Conservation (phyloP, 768 basidiomycete genomes). For the Erythrobasidium yunnanense region DNA sequence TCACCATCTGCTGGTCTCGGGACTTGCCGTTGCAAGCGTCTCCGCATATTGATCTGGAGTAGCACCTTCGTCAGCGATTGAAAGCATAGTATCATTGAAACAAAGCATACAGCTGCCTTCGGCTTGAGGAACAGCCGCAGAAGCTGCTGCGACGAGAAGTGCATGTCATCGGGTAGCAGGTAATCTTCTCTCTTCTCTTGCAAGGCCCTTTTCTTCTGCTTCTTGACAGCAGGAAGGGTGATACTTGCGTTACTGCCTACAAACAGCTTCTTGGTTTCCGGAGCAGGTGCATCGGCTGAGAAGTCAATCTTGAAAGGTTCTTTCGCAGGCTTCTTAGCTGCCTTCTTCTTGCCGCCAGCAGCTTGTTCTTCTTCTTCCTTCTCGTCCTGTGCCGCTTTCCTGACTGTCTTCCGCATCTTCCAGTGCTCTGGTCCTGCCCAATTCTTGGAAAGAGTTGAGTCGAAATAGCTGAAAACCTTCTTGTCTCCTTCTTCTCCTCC, state of each 20-base stretch:
- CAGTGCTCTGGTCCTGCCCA: conserved; percentile 99
- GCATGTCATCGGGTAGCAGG: conserved; percentile 89
- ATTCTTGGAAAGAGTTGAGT: conserved; percentile 68
- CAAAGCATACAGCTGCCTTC: conserved; percentile 80
- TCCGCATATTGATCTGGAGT: conserved; percentile 74
- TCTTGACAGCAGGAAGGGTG: conserved; percentile 51
- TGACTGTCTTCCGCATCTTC: conserved; percentile 55
- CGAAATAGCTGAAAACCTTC: conserved; percentile 74
- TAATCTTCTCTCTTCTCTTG: conserved; percentile 58
- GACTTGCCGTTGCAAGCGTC: background rate
- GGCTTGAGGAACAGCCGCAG: conserved; percentile 91
- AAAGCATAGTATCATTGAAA: no score
- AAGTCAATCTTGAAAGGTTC: conserved; percentile 77
- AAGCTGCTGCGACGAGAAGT: conserved; percentile 81
- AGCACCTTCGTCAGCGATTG: no score
- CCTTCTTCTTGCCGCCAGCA: conserved; percentile 27
- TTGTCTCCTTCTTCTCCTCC: conserved; percentile 52
- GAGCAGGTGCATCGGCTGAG: conserved; percentile 51
- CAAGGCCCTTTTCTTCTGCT: conserved; percentile 48
- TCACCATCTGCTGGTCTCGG: conserved; percentile 49
- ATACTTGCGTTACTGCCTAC: conserved; percentile 61
- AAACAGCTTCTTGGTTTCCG: conserved; percentile 30
- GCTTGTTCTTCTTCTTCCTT: background rate
- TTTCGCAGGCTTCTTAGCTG: conserved; percentile 50
- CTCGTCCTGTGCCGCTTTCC: background rate